Evolutionary conservation across 345 rosid genomes (phyloP), one percentile per base, ranked within the genome.

Genomic region (Populus ilicifolia): DNA sequence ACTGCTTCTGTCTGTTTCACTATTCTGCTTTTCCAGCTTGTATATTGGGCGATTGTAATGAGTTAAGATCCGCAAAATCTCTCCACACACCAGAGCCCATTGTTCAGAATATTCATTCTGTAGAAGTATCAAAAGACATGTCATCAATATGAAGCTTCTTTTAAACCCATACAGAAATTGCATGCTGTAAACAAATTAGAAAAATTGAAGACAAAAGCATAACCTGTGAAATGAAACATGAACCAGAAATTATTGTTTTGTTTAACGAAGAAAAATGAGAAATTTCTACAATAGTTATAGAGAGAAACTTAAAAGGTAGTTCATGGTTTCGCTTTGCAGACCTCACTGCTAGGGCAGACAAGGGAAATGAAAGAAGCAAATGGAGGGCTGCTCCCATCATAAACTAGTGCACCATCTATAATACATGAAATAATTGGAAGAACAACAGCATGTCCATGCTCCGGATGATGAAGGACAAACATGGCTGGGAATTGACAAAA

Each of bases 81-180:
- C 99, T 77, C 94, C 95, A 39, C 99, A 95, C 41, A 98, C 99
- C 79, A 95, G 86, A 85, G 98, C 99, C 99, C 98, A 95, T 82
- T 95, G 99, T 83, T 93, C 98, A 39, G 98, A 93, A 84, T 92
- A 95, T 82, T 90, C 99, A 75, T 87, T 93, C 99, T 94, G 94
- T 23, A 59, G 67, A 74, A 70, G 81, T 70, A 18, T 75, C 10
- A 48, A 41, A 56, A 68, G 29, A 41, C 20, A 2, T 69, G 23
- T 69, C 43, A 54, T 29, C 13, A 59, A 18, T 25, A 21, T 41
- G 6, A 52, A 21, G 54, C 35, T 69, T 43, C 36, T 2, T 69
- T 21, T 46, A 39, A 33, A 21, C 48, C 17, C 11, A 7, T 48
- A n/a, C 70, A 70, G 70, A n/a, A 62, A 74, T 27, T 33, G 6